phyloP scores from a whole-genome alignment of 345 rosid species.

The Draba incana region DNA sequence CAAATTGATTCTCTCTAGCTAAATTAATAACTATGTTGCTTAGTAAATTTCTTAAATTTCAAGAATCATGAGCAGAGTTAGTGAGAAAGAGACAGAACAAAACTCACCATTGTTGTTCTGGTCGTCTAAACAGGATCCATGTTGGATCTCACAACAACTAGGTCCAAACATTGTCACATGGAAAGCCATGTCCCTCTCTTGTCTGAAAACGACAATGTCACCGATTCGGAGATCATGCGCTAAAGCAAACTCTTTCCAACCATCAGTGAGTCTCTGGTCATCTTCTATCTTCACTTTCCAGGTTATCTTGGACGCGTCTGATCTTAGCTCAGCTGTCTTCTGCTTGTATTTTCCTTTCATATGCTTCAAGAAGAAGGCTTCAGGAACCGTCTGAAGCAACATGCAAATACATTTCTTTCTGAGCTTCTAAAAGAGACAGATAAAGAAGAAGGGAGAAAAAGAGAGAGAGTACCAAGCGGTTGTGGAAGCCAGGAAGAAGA shows the following conservation, averaged over 20 bases:
- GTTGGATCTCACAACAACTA: constrained; percentile 11
- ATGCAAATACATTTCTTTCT: neutral
- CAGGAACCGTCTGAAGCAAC: constrained; percentile 23
- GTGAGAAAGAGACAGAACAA: neutral
- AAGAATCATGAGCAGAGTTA: neutral
- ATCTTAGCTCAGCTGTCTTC: neutral
- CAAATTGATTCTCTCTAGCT: neutral
- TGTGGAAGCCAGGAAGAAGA: constrained; percentile 23
- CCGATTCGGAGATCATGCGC: constrained; percentile 18
- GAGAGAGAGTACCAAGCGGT: constrained; percentile 5
- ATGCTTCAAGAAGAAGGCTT: neutral
- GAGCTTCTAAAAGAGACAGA: constrained; percentile 3
- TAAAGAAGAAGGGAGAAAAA: neutral
- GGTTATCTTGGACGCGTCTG: neutral
- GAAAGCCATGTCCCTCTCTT: neutral
- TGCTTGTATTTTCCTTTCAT: neutral
- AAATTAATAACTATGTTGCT: neutral
- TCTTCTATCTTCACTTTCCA: constrained; percentile 18
- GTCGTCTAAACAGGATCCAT: neutral
- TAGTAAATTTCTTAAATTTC: neutral
- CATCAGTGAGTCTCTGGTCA: constrained; percentile 3
- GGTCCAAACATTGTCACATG: constrained; percentile 1
- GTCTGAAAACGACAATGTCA: constrained; percentile 14
- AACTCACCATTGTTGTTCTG: constrained; percentile 1
- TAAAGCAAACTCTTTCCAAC: constrained; percentile 16